Evolutionary conservation across 495 filamentous ascomycete genomes (phyloP).

Genomic region (Aspergillus cavernicola): DNA sequence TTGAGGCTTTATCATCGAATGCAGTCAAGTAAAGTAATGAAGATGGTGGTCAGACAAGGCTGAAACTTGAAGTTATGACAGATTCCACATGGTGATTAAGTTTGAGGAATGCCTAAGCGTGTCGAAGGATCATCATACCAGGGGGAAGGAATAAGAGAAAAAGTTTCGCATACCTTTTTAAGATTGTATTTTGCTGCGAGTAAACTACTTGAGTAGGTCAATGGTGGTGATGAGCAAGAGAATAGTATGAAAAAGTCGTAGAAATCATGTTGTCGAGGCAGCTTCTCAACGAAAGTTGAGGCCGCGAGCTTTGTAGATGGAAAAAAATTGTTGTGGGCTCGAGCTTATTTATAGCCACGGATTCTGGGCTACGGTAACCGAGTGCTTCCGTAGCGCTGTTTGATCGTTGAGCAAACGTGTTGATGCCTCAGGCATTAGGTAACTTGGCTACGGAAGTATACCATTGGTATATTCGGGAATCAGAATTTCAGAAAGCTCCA

Average conservation of each 20-base stretch:
- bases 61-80: conserved; percentile 81
- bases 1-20: conserved; percentile 20
- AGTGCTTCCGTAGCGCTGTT: conserved; percentile 16
- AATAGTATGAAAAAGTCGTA: not conserved
- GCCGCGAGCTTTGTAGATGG: conserved; percentile 22
- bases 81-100: conserved; percentile 87
- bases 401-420: conserved; percentile 17
- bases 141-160: conserved; percentile 18
- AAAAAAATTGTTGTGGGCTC: conserved; percentile 39
- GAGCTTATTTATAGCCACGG: conserved; percentile 20
- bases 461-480: no score
- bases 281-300: not conserved
- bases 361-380: conserved; percentile 15
- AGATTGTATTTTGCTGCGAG: conserved; percentile 5
- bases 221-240: not conserved
- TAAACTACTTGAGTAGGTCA: not conserved
- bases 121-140: conserved; percentile 81
- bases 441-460: no score
- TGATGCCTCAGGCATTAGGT: no score
- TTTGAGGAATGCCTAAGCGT: conserved; percentile 96
- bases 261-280: not conserved
- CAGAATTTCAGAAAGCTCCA: no score
- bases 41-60: conserved; percentile 83
- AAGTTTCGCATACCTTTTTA: conserved; percentile 23
- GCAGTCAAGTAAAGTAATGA: conserved; percentile 17